Evolutionary conservation across 2,329 filamentous ascomycete genomes (phyloP).

Genomic region (Apiospora pterosperma): DNA sequence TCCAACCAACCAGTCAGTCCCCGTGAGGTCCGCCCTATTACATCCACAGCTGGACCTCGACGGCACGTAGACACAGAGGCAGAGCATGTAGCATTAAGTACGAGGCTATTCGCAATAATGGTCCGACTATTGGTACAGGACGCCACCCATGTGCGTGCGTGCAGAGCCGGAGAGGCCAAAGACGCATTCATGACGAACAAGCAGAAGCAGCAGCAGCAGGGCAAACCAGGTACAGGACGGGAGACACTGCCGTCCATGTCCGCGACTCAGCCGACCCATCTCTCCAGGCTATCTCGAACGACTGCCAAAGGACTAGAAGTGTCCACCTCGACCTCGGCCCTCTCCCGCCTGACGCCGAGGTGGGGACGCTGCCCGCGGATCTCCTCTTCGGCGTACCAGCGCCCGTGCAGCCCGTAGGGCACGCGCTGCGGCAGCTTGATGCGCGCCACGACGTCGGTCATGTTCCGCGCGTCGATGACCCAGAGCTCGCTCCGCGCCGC

Average conservation of each 20-base stretch:
- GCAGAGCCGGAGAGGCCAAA: too few species aligned
- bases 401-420: constrained; percentile 66
- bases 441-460: constrained; percentile 57
- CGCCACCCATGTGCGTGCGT: too few species aligned
- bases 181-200: too few species aligned
- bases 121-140: too few species aligned
- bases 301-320: constrained; percentile 19
- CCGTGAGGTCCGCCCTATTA: too few species aligned
- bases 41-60: too few species aligned
- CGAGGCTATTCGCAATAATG: too few species aligned
- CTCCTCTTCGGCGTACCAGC: constrained; percentile 55
- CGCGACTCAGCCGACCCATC: constrained; percentile 18
- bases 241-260: not conserved
- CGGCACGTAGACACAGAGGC: too few species aligned
- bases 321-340: constrained; percentile 15
- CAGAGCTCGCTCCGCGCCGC: constrained; percentile 59
- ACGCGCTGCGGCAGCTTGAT: constrained; percentile 63
- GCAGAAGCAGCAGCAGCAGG: too few species aligned
- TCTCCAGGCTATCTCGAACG: constrained; percentile 21
- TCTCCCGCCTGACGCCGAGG: constrained; percentile 17
- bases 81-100: too few species aligned
- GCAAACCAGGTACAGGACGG: too few species aligned
- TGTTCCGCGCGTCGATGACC: constrained; percentile 62
- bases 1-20: too few species aligned
- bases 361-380: constrained; percentile 42